A percentile compares a stretch with the other conserved stretches of the same genome.
phyloP scores from a whole-genome alignment of 306 rosid species.

The Trichosanthes cucumerina region DNA sequence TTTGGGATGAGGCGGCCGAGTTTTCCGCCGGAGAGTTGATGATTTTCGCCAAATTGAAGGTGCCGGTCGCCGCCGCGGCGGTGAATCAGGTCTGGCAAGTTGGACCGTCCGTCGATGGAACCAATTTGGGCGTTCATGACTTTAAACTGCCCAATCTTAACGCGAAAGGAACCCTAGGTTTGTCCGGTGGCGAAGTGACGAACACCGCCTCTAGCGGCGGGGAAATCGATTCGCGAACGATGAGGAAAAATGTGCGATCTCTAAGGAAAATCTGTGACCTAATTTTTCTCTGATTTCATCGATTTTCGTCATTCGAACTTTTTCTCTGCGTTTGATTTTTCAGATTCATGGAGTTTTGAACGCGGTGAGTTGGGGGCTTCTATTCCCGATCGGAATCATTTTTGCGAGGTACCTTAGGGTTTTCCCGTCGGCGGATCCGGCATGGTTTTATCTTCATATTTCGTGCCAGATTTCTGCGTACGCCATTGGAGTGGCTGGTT shows the following conservation, averaged over 20 bases:
- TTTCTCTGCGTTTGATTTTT: neutral
- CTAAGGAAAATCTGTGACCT: neutral
- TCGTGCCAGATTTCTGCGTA: slow-evolving; percentile 60
- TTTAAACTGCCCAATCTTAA: neutral
- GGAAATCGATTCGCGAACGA: slow-evolving; percentile 20
- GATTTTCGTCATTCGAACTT: neutral
- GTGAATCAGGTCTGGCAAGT: slow-evolving; percentile 64
- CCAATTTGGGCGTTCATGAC: neutral
- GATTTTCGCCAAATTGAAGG: slow-evolving; percentile 30
- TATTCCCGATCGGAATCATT: slow-evolving; percentile 69
- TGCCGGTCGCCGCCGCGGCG: slow-evolving; percentile 24
- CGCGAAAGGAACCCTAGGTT: slow-evolving; percentile 17
- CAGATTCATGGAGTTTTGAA: slow-evolving; percentile 80
- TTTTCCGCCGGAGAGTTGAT: slow-evolving; percentile 12
- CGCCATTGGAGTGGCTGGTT: slow-evolving; percentile 80
- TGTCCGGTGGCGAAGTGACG: slow-evolving; percentile 23
- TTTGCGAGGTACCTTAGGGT: slow-evolving; percentile 65
- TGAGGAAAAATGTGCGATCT: slow-evolving; percentile 40
- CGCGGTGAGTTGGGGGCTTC: slow-evolving; percentile 83
- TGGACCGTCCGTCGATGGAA: slow-evolving; percentile 28
- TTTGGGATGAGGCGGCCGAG: slow-evolving; percentile 24
- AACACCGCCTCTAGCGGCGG: neutral
- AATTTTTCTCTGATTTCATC: neutral
- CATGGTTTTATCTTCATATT: slow-evolving; percentile 83
- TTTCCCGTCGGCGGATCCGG: slow-evolving; percentile 72